Conservation (phyloP, 2,329 filamentous ascomycete genomes). For the Verticillium albo-atrum region DNA sequence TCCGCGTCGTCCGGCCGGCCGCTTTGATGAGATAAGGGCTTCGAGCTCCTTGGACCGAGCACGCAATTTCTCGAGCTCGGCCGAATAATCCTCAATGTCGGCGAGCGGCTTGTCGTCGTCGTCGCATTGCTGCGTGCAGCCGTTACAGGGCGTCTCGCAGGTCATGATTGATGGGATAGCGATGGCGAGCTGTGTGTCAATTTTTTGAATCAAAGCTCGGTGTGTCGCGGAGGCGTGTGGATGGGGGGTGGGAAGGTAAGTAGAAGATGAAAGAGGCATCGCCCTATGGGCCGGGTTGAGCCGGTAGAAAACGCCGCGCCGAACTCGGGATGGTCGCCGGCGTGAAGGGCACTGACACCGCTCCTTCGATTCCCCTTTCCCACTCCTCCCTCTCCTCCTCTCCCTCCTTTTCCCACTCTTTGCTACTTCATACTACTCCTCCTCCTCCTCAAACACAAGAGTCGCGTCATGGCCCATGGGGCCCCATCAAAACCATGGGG, state of each 20-base stretch:
- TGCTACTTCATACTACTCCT: neutral
- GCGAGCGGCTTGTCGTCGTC: neutral
- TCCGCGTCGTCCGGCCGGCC: neutral
- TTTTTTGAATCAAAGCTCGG: neutral
- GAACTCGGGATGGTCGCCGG: neutral
- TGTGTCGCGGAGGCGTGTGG: neutral
- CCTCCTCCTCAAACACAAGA: neutral
- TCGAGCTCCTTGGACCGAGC: constrained; percentile 1
- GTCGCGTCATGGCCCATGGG: neutral
- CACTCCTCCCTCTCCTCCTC: neutral
- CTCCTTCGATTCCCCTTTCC: neutral
- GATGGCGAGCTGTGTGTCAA: neutral
- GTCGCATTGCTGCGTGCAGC: constrained; percentile 1
- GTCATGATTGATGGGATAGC: neutral
- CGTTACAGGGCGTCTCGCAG: constrained; percentile 1
- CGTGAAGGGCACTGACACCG: neutral
- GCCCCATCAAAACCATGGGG: neutral
- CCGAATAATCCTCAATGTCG: constrained; percentile 2
- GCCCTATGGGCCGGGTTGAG: neutral
- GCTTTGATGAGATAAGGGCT: neutral
- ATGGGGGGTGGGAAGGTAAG: neutral
- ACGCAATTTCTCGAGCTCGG: constrained; percentile 1
- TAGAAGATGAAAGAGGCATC: neutral
- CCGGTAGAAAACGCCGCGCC: neutral
- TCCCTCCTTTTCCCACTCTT: neutral